Base-by-base conservation (phyloP, 768 basidiomycete species). In the Suillus fuscotomentosus region DNA sequence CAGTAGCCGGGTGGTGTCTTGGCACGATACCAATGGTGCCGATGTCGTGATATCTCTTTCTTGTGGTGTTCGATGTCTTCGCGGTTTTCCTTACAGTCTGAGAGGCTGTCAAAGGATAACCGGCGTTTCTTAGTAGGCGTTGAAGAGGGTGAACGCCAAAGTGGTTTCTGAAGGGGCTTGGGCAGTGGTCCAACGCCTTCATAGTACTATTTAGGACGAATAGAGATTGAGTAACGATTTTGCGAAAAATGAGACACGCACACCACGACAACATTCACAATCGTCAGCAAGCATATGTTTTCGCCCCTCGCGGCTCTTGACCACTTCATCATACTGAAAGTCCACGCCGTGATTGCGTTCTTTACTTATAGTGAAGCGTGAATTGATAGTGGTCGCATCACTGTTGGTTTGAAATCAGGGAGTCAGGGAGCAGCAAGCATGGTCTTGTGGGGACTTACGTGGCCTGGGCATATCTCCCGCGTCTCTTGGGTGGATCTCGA, bases 1-100 rank as follows among this genome's bases (percentile, higher is more conserved):
- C 94, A 96, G 76, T 92, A 97, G 17, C 86, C 88, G 1, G 93
- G 94, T 13, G 95, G 95, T 2, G 93, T 95, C 59, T 81, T 83
- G 1, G 88, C 82, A 54, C 86, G 82, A 36, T 81, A 81, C 91
- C 90, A 94, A 22, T 87, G 82, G 64, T 87, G 82, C 17, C 90
- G 82, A 73, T 93, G 91, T 38, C 88, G 82, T 43, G 90, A 92
- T 59, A 93, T 88, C 8, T 81, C 77, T 66, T 90, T 83, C 75
- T 86, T 87, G 71, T 91, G 92, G n/a, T 81, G 76, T 14, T 77
- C 77, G 51, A 77, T 72, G 1, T 68, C 70, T 76, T 82, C 65
- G 70, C 53, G 55, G 38, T 76, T 78, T 48, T 74, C 75, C 60
- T 78, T 78, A 60, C 69, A 56, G 20, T 65, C 43, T 65, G 57